Evolutionary conservation across 768 basidiomycete species (phyloP).

Genomic region (Lactarius psammicola): DNA sequence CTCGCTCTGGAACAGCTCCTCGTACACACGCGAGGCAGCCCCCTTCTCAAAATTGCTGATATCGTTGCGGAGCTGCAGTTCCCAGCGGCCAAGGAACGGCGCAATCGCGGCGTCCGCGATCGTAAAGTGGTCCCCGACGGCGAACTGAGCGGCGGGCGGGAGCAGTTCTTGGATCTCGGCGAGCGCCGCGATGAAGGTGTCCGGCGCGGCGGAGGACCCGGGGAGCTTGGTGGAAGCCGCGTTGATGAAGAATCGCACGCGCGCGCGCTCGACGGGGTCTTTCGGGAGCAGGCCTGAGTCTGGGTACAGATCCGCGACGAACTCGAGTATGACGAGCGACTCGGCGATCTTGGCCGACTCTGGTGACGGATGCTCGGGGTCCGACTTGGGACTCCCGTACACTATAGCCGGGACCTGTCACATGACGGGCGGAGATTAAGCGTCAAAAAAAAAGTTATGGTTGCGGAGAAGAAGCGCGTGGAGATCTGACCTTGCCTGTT

Average conservation of each 20-base stretch:
- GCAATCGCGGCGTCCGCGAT: conserved; percentile 59
- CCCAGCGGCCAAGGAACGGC: conserved; percentile 56
- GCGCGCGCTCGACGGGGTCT: conserved; percentile 53
- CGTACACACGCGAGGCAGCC: conserved; percentile 43
- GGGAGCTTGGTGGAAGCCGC: conserved; percentile 44
- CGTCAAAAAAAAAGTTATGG: background rate
- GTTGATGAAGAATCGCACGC: conserved; percentile 58
- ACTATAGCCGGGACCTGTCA: conserved; percentile 53
- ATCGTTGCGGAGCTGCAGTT: conserved; percentile 45
- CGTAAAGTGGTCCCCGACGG: conserved; percentile 43
- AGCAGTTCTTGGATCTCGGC: conserved; percentile 50
- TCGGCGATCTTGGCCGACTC: conserved; percentile 58
- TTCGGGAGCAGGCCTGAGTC: conserved; percentile 47
- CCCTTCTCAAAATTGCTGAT: conserved; percentile 45
- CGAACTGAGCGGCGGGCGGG: conserved; percentile 42
- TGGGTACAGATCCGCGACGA: conserved; percentile 56
- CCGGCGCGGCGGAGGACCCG: conserved; percentile 39
- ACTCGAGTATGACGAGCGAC: conserved; percentile 59
- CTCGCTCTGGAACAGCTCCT: conserved; percentile 39
- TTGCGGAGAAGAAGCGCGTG: background rate
- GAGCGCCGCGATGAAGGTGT: conserved; percentile 42
- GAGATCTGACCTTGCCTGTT: conserved; percentile 51
- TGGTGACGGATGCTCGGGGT: conserved; percentile 51
- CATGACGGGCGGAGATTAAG: no score
- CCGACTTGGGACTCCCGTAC: conserved; percentile 56